These are phyloP conservation scores for Lodderomyces orthopsilosis DNA, from an alignment of 1,139 yeast genomes.

Conservation along the genomic window DNA sequence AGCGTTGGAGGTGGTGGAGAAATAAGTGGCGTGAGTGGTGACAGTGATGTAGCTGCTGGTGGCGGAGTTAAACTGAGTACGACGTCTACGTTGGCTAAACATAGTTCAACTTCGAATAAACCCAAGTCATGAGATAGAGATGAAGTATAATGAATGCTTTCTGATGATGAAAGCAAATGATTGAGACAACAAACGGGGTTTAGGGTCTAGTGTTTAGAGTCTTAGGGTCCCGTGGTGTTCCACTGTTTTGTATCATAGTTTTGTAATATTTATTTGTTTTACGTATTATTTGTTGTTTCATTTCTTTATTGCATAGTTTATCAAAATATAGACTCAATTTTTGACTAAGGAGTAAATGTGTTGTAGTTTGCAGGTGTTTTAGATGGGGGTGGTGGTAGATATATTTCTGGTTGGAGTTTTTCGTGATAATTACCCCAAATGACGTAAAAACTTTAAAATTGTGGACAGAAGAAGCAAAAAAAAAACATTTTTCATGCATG, in stretches of 20 bases:
- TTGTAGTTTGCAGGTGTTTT: not conserved
- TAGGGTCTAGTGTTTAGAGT: too few relatives aligned
- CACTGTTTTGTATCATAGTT: not conserved
- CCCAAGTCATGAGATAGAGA: not conserved
- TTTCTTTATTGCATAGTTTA: not conserved
- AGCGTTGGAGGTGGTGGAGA: not conserved
- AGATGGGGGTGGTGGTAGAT: not conserved
- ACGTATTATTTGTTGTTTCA: not conserved
- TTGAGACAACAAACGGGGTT: too few relatives aligned
- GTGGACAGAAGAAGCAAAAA: not conserved
- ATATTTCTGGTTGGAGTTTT: not conserved
- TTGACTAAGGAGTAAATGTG: not conserved
- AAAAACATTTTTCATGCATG: not conserved
- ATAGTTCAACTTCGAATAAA: not conserved
- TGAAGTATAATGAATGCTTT: too few relatives aligned
- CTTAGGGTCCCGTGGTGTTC: too few relatives aligned
- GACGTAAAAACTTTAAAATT: not conserved
- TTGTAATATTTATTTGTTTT: not conserved
- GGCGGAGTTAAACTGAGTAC: not conserved
- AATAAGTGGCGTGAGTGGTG: not conserved
- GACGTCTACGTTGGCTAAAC: not conserved
- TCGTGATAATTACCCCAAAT: conserved; percentile 1
- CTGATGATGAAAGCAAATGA: too few relatives aligned
- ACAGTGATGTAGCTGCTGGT: too few relatives aligned
- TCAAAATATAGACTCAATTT: too few relatives aligned